Evolutionary conservation across 768 basidiomycete genomes (phyloP), one percentile per base, ranked within the genome.

Genomic region (Panaeolus papilionaceus): DNA sequence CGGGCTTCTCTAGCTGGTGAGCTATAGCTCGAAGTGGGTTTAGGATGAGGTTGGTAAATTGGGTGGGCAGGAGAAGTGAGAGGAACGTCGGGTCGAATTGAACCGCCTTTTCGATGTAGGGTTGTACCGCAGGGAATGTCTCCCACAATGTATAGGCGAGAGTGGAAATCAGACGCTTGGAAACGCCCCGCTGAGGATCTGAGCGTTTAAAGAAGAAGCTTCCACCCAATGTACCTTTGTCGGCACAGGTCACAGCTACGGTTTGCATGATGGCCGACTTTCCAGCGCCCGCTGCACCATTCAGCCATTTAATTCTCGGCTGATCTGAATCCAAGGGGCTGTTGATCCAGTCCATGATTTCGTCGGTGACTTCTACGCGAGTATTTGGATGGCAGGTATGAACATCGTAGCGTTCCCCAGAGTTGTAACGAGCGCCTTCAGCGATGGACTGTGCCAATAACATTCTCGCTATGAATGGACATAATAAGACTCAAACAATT

Each of bases 221-320:
- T 0, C 65, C 67, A 2, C 67, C 26, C 1, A 71, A 51, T n/a
- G 62, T 4, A 0, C 28, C 38, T 20, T 63, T 20, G 42, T 45
- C 11, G n/a, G 58, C 44, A n/a, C 67, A 72, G 16, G 38, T 14
- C 38, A 69, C 64, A 1, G 67, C 68, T 4, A 72, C 42, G 4
- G 67, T 64, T 44, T 67, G 66, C 11, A 67, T 66, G 3, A 72
- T 69, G 28, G 73, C 61, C 0, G 71, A 71, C 62, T 72, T 74
- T 8, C 73, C 73, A 7, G 68, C 51, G 39, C 73, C 71, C 4
- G 71, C 71, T 2, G 69, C 64, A 11, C 73, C 68, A 18, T 67
- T 63, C 1, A 73, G 51, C 72, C 72, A 73, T 38, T 14, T 38
- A 16, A 23, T 66, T 61, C 16, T 45, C 9, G 44, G 14, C 38